These are phyloP conservation scores for Juncus effusus DNA, from an alignment of 176 grass and related monocot genomes.

Conservation along the genomic window DNA sequence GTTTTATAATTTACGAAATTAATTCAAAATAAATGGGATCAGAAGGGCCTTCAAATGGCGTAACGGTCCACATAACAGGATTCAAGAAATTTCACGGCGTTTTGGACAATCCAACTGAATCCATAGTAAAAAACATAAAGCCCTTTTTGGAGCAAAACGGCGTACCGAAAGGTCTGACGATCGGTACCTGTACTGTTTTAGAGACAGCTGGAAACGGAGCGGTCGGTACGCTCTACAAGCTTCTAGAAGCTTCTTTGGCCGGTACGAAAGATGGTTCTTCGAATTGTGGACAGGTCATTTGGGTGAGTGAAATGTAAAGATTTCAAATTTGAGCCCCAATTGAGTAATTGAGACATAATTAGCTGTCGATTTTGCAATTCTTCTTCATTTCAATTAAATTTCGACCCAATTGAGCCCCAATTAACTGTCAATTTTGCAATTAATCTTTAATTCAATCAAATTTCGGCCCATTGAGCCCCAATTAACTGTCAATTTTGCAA, in stretches of 20 bases:
- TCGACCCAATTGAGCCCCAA: no score
- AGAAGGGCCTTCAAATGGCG: slow-evolving; percentile 29
- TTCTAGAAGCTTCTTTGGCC: slow-evolving; percentile 46
- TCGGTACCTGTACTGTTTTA: slow-evolving; percentile 45
- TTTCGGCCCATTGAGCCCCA: no score
- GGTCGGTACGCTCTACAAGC: slow-evolving; percentile 41
- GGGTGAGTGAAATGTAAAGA: slow-evolving; percentile 33
- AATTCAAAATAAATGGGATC: slow-evolving; percentile 42
- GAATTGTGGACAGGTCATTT: slow-evolving; percentile 50
- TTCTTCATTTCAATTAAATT: slow-evolving; percentile 7
- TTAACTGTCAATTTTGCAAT: no score
- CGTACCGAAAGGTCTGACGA: slow-evolving; percentile 42
- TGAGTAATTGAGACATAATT: no score
- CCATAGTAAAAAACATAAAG: slow-evolving; percentile 37
- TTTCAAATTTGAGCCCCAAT: neutral
- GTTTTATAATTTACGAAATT: no score
- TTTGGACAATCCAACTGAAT: slow-evolving; percentile 49
- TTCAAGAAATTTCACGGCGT: slow-evolving; percentile 66
- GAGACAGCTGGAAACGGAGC: slow-evolving; percentile 67
- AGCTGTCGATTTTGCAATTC: neutral
- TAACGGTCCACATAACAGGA: slow-evolving; percentile 46
- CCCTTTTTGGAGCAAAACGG: slow-evolving; percentile 40
- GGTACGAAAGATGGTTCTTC: slow-evolving; percentile 40
- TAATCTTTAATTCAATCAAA: neutral
- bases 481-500: no score